phyloP scores from a whole-genome alignment of 2,329 filamentous ascomycete species.

The Neodidymelliopsis sp. region DNA sequence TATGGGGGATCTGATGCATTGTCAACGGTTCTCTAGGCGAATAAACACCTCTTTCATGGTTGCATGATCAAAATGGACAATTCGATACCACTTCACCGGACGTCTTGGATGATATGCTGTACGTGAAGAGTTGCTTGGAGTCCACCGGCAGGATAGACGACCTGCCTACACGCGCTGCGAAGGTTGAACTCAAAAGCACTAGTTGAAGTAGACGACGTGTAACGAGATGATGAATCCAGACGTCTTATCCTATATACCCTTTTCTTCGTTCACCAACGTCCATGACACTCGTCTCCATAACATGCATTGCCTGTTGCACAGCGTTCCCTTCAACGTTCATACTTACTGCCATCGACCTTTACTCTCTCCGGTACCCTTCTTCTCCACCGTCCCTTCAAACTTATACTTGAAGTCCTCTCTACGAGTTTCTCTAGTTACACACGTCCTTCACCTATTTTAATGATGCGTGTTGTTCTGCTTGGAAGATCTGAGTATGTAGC shows the following conservation, averaged over 20 bases:
- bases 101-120: conserved; percentile 12
- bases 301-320: no score
- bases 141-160: conserved; percentile 3
- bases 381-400: no score
- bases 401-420: no score
- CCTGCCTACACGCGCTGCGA: conserved; percentile 4
- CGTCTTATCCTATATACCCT: conserved; percentile 7
- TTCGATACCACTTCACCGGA: conserved; percentile 38
- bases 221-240: conserved; percentile 19
- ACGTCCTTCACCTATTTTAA: no score
- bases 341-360: no score
- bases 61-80: conserved; percentile 51
- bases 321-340: no score
- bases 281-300: no score
- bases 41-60: conserved; percentile 50
- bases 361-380: no score
- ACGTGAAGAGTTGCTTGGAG: conserved; percentile 19
- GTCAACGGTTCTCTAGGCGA: conserved; percentile 49
- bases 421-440: no score
- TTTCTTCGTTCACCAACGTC: neutral
- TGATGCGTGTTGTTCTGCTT: no score
- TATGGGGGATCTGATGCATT: conserved; percentile 45
- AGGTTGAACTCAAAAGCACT: conserved; percentile 10
- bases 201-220: conserved; percentile 16
- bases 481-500: no score